Evolutionary conservation across 192 early-diverging fungal genomes (phyloP).

Genomic region (Umbelopsis ramanniana): DNA sequence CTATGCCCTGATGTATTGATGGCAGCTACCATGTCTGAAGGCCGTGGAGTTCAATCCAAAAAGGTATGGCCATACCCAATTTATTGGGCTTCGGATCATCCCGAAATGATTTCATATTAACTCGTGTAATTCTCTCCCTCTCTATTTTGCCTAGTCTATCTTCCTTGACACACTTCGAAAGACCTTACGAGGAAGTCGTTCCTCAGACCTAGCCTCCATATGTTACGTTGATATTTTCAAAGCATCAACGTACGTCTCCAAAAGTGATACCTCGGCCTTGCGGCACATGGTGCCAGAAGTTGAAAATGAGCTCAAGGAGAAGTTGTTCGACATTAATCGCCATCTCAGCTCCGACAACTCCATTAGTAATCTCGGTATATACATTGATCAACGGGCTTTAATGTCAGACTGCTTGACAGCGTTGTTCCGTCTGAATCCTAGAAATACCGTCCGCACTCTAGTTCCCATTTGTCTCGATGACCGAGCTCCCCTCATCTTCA

Average conservation of each 20-base stretch:
- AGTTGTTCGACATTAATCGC: constrained; percentile 64
- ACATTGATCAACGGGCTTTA: constrained; percentile 76
- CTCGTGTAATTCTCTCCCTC: constrained; percentile 14
- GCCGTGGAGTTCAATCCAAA: constrained; percentile 31
- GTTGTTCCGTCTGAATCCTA: constrained; percentile 80
- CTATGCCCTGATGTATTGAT: constrained; percentile 84
- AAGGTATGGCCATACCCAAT: constrained; percentile 33
- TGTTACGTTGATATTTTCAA: constrained; percentile 80
- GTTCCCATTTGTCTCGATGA: constrained; percentile 73
- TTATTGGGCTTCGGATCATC: background rate
- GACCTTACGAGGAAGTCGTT: constrained; percentile 53
- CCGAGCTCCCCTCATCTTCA: constrained; percentile 73
- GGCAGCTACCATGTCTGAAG: constrained; percentile 50
- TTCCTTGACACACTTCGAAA: constrained; percentile 61
- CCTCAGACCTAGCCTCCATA: constrained; percentile 67
- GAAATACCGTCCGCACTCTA: constrained; percentile 70
- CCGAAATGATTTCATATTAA: constrained; percentile 1
- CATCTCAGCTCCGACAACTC: constrained; percentile 46
- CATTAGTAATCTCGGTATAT: constrained; percentile 45
- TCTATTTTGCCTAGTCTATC: constrained; percentile 38
- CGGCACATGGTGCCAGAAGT: constrained; percentile 70
- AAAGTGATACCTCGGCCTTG: constrained; percentile 63
- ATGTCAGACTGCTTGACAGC: constrained; percentile 75
- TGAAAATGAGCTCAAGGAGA: constrained; percentile 78
- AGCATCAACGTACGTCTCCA: constrained; percentile 69